Base-by-base conservation (phyloP, 306 rosid species). In the Rosa rugosa region DNA sequence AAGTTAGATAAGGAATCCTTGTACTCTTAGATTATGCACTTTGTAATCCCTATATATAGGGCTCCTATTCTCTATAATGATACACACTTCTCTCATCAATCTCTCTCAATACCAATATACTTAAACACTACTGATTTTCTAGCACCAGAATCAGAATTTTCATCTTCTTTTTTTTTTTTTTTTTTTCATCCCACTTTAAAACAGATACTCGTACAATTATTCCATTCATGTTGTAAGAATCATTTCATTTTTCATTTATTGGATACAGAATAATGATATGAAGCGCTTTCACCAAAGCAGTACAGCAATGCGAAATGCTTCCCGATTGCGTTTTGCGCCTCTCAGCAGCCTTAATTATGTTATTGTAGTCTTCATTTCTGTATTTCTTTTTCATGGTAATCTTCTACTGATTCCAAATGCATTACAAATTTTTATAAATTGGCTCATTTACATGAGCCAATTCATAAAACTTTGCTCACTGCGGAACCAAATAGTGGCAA, bases 401-500 rank as follows among this genome's bases (percentile, higher is more conserved):
- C 36, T 72, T 51, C 36, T 42, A 76, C 34, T 41, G 71, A 64
- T 38, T 75, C 64, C 13, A 56, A 75, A 63, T 78, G 80, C 70
- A 72, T 79, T 20, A 46, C 75, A 69, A 25, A 73, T 53, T 59
- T 23, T 22, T 23, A 23, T 11, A 10, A 59, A 59, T 11, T 14
- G 69, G 6, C 68, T 27, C n/a, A 12, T 27, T 65, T 34, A 36
- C 11, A 65, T 3, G 6, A 16, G 45, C 11, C 46, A 65, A 65
- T 65, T 36, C 23, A 36, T 17, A 65, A 5, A 31, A 31, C 3
- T 34, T 38, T 65, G 46, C 14, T 66, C 45, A 66, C 38, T 66
- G 45, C 0, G 71, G 47, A 38, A 66, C 71, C 76, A 92, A 90
- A 87, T 90, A 77, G 86, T 90, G 97, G 79, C 99, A 95, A 11